Conservation (phyloP, 305 asterid genomes). For the Fraxinus ornus region DNA sequence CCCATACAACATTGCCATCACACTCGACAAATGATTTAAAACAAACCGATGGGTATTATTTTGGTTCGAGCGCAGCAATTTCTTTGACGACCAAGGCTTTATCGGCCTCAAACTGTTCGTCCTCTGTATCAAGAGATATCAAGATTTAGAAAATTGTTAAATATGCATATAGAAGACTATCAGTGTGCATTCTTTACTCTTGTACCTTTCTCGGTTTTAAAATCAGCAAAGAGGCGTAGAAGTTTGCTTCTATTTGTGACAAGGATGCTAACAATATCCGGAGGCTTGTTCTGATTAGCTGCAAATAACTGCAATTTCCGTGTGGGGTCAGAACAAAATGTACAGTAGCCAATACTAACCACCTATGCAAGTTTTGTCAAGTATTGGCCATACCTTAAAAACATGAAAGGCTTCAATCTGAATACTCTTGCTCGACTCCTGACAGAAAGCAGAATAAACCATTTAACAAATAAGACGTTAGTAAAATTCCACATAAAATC, state of each 20-base stretch:
- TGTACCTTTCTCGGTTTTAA: constrained; percentile 77
- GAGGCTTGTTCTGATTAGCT: constrained; percentile 89
- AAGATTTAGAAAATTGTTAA: background rate
- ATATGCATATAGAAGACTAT: background rate
- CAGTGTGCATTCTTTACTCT: background rate
- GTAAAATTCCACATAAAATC: background rate
- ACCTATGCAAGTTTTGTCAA: constrained; percentile 4
- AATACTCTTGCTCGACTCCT: constrained; percentile 97
- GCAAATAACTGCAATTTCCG: constrained; percentile 65
- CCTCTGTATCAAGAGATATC: constrained; percentile 59
- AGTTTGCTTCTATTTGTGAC: constrained; percentile 86
- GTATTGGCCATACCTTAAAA: constrained; percentile 62
- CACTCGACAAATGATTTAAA: constrained; percentile 15
- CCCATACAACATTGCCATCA: constrained; percentile 32
- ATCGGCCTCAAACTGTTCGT: constrained; percentile 92
- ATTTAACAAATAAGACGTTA: background rate
- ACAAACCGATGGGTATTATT: constrained; percentile 34
- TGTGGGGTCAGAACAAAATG: constrained; percentile 10
- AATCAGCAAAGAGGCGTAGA: constrained; percentile 90
- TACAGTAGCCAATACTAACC: background rate
- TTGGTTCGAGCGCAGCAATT: constrained; percentile 90
- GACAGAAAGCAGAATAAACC: constrained; percentile 31
- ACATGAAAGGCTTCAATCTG: constrained; percentile 95
- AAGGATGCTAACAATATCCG: constrained; percentile 81
- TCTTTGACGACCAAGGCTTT: constrained; percentile 95